Percentiles rank a stretch among this genome's conserved stretches.
Evolutionary conservation across 176 grass and related monocot species (phyloP).

Genomic region (Carex kokanica): DNA sequence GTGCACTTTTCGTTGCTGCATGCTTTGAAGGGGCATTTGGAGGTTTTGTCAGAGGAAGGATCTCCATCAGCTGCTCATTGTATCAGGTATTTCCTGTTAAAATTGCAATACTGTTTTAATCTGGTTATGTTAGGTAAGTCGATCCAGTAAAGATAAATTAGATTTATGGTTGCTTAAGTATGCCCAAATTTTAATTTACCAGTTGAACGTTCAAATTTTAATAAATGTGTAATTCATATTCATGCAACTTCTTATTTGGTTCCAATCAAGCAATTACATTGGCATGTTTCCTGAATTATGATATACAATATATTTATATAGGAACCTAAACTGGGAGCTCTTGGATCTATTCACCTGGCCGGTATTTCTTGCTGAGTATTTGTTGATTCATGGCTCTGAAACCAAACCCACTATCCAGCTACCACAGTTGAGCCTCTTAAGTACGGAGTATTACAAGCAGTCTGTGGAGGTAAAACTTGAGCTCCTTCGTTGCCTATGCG

Average conservation of each 20-base stretch:
- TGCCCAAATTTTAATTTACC: not conserved
- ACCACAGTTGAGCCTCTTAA: slow-evolving; percentile 59
- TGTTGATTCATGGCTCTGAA: slow-evolving; percentile 58
- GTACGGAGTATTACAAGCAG: slow-evolving; percentile 74
- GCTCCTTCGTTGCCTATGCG: slow-evolving; percentile 69
- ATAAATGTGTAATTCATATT: not conserved
- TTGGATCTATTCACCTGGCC: slow-evolving; percentile 95
- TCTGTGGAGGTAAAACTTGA: slow-evolving; percentile 71
- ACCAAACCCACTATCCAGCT: slow-evolving; percentile 58
- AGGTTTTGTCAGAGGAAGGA: slow-evolving; percentile 66
- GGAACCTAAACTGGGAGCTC: slow-evolving; percentile 96
- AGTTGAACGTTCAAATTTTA: not conserved
- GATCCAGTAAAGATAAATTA: not conserved
- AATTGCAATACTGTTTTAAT: not conserved
- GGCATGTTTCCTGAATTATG: slow-evolving; percentile 6
- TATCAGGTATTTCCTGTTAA: slow-evolving; percentile 53
- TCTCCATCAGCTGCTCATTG: slow-evolving; percentile 63
- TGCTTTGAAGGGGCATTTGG: slow-evolving; percentile 70
- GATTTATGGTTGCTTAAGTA: not conserved
- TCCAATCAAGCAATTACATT: slow-evolving; percentile 5
- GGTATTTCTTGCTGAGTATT: slow-evolving; percentile 84
- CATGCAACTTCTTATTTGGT: slow-evolving; percentile 2
- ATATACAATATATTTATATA: slow-evolving; percentile 37
- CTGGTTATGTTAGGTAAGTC: not conserved
- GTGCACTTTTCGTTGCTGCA: slow-evolving; percentile 77